Conservation (phyloP, 441 rosid species). For the Kokia cookei region DNA sequence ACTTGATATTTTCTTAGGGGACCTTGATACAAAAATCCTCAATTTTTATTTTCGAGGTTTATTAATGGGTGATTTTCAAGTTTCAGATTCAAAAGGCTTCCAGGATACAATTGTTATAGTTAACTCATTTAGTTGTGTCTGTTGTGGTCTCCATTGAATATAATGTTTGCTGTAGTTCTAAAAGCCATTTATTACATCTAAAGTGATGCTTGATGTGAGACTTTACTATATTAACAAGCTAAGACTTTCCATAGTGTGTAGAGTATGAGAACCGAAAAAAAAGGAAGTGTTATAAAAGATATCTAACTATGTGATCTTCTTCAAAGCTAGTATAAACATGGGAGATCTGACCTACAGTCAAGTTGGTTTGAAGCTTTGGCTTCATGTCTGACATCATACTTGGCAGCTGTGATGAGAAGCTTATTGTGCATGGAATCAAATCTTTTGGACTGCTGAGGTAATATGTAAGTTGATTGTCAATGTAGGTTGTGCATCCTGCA, state of each 20-base stretch:
- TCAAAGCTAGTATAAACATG: background rate
- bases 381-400: background rate
- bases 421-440: slow-evolving; percentile 4
- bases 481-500: slow-evolving; percentile 87
- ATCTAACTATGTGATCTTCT: background rate
- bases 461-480: background rate
- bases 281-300: background rate
- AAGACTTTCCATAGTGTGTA: background rate
- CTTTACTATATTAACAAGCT: background rate
- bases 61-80: background rate
- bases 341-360: background rate
- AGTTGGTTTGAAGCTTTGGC: background rate
- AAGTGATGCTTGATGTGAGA: background rate
- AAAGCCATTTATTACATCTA: background rate
- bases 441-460: background rate
- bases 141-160: background rate
- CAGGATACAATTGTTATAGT: background rate
- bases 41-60: background rate
- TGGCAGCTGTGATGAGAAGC: background rate
- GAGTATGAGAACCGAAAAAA: background rate
- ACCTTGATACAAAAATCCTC: background rate
- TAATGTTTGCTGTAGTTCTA: background rate
- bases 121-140: background rate
- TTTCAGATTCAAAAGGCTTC: background rate
- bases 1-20: background rate